Percentiles rank a stretch among this genome's conserved stretches.
These are phyloP conservation scores for Hanseniaspora thailandica DNA, from an alignment of 805 yeast genomes.

Conservation along the genomic window DNA sequence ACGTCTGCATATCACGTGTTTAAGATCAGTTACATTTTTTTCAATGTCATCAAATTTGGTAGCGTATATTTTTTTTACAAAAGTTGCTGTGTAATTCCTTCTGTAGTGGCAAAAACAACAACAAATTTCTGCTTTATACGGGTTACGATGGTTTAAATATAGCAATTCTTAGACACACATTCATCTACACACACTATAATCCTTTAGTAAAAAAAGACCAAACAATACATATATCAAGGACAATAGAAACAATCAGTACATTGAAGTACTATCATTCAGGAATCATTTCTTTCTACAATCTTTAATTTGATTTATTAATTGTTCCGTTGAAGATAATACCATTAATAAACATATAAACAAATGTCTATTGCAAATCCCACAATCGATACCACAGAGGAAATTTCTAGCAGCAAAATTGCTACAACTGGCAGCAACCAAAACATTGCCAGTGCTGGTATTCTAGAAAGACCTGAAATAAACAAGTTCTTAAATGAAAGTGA, in stretches of 20 bases:
- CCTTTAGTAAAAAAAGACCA: background rate
- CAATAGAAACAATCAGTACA: too few species aligned
- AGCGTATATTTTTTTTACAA: too few species aligned
- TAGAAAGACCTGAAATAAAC: slow-evolving; percentile 37
- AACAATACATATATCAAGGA: too few species aligned
- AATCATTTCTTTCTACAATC: background rate
- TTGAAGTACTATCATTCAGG: too few species aligned
- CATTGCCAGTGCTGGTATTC: background rate
- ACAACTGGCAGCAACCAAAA: background rate
- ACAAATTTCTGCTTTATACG: background rate
- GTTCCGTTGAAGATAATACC: too few species aligned
- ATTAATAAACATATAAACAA: background rate
- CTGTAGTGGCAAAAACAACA: background rate
- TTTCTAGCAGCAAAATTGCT: background rate
- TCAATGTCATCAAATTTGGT: too few species aligned
- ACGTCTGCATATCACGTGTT: background rate
- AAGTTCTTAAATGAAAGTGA: slow-evolving; percentile 49
- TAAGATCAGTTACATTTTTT: background rate
- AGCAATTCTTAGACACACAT: background rate
- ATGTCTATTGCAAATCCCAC: slow-evolving; percentile 14
- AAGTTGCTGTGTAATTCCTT: too few species aligned
- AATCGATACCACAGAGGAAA: background rate
- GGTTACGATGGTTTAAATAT: background rate
- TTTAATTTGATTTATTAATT: too few species aligned
- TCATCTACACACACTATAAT: too few species aligned